Percentiles rank a stretch among this genome's conserved stretches.
phyloP scores from a whole-genome alignment of 495 filamentous ascomycete species.

The Delitschia confertaspora region DNA sequence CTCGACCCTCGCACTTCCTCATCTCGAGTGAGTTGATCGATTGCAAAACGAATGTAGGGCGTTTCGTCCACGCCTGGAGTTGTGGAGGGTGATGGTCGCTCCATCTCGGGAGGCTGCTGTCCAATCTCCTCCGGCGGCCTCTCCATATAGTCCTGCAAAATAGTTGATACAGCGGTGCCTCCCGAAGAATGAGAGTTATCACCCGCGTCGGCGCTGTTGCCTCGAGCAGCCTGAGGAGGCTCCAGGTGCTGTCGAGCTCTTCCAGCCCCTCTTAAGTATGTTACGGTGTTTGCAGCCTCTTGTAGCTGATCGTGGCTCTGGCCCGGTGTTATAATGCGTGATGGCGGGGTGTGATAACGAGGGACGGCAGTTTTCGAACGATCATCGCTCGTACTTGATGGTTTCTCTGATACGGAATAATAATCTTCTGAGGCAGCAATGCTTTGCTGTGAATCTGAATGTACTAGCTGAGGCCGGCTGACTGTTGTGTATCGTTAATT shows the following conservation, averaged over 20 bases:
- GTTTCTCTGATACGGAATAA: constrained; percentile 51
- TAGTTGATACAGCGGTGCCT: constrained; percentile 15
- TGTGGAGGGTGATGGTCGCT: constrained; percentile 38
- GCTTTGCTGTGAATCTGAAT: constrained; percentile 50
- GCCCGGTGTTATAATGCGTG: constrained; percentile 28
- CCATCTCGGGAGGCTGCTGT: constrained; percentile 17
- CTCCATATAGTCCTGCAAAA: constrained; percentile 23
- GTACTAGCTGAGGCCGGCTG: constrained; percentile 41
- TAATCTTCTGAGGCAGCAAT: constrained; percentile 60
- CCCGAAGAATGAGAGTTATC: not conserved
- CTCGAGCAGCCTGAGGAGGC: too few species aligned
- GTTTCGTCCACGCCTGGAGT: constrained; percentile 60
- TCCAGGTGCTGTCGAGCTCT: constrained; percentile 15
- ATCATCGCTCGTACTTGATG: constrained; percentile 42
- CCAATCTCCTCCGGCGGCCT: too few species aligned
- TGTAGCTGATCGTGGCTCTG: constrained; percentile 25
- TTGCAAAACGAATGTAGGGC: constrained; percentile 63
- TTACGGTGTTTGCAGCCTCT: constrained; percentile 6
- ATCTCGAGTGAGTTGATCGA: constrained; percentile 62
- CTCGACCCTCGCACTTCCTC: constrained; percentile 43
- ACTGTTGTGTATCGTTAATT: constrained; percentile 23
- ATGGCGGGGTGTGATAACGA: constrained; percentile 41
- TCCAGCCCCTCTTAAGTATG: constrained; percentile 18
- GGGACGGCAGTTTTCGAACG: constrained; percentile 35
- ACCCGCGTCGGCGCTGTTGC: not conserved